Evolutionary conservation across 2,329 filamentous ascomycete genomes (phyloP).

Genomic region (Exophiala calicioides): DNA sequence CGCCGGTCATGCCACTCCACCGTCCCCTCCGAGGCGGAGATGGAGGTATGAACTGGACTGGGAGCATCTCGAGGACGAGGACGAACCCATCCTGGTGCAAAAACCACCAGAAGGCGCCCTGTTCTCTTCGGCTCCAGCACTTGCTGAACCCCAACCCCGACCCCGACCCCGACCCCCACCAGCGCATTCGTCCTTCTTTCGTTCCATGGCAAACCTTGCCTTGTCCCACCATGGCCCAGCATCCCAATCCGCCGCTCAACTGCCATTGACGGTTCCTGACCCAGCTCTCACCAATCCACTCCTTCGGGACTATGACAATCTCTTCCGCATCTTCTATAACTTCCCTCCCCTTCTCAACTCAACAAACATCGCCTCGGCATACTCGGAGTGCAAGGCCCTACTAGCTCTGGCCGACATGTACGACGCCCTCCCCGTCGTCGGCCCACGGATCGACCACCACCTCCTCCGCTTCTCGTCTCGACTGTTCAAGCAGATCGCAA

Average conservation of each 20-base stretch:
- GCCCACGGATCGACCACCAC: conserved; percentile 89
- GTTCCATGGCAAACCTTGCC: conserved; percentile 79
- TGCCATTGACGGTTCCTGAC: conserved; percentile 55
- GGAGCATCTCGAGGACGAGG: conserved; percentile 64
- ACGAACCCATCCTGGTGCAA: conserved; percentile 83
- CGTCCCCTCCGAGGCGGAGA: conserved; percentile 55
- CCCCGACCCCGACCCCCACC: conserved; percentile 63
- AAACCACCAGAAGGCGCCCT: conserved; percentile 46
- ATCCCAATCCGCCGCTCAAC: conserved; percentile 54
- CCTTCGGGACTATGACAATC: conserved; percentile 89
- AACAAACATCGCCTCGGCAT: conserved; percentile 87
- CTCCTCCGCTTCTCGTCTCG: conserved; percentile 86
- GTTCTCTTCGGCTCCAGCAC: conserved; percentile 29
- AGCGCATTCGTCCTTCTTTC: conserved; percentile 72
- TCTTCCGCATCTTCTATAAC: conserved; percentile 96
- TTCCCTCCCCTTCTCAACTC: conserved; percentile 78
- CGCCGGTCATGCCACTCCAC: conserved; percentile 14
- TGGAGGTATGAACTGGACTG: conserved; percentile 90
- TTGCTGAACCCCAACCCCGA: conserved; percentile 49
- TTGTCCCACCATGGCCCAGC: conserved; percentile 44
- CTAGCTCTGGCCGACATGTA: conserved; percentile 91
- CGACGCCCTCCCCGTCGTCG: conserved; percentile 83
- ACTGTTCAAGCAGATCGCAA: conserved; percentile 94
- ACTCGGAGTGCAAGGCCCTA: conserved; percentile 89
- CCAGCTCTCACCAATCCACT: conserved; percentile 68